Conservation (phyloP, 2,329 filamentous ascomycete species). For the Colletotrichum coccodes region DNA sequence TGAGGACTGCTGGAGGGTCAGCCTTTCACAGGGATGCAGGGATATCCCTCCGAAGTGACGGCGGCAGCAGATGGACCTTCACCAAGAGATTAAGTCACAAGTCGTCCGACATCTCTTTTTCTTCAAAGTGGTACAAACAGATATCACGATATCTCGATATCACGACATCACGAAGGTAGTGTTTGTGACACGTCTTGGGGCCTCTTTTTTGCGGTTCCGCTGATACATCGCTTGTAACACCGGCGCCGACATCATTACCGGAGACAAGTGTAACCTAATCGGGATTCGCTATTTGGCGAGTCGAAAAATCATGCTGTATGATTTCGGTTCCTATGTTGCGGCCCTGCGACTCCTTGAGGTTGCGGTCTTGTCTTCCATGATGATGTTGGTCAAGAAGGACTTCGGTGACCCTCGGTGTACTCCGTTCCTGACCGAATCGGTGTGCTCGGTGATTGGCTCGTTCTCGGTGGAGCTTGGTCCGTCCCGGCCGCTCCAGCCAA, state of each 20-base stretch:
- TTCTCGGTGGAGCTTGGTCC: constrained; percentile 12
- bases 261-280: background rate
- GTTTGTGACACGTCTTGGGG: background rate
- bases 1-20: constrained; percentile 3
- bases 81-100: constrained; percentile 8
- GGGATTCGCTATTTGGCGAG: background rate
- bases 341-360: too few species aligned
- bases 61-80: background rate
- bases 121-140: background rate
- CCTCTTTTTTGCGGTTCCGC: background rate
- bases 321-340: background rate
- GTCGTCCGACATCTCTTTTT: constrained; percentile 2
- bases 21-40: constrained; percentile 23
- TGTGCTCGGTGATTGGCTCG: constrained; percentile 2
- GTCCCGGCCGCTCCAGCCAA: constrained; percentile 13
- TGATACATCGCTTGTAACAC: background rate
- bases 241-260: background rate
- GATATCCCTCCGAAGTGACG: constrained; percentile 22
- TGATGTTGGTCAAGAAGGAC: background rate
- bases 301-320: too few species aligned
- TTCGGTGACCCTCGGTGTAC: background rate
- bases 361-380: background rate
- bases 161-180: background rate
- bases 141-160: background rate
- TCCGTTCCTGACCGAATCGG: background rate